Evolutionary conservation across 2,329 filamentous ascomycete species (phyloP).

Genomic region (Knoxdaviesia proteae): DNA sequence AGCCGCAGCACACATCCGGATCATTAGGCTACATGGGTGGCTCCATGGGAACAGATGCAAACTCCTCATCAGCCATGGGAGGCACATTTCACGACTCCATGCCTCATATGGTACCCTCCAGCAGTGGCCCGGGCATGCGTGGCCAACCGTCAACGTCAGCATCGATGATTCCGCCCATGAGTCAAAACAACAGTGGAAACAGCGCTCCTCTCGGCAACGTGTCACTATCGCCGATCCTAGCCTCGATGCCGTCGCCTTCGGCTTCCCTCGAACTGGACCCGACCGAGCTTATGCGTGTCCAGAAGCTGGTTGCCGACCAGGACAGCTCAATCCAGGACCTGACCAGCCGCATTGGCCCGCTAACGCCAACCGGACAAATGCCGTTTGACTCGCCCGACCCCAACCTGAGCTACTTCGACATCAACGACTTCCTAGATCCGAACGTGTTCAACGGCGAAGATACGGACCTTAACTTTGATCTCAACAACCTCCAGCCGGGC

Average conservation of each 20-base stretch:
- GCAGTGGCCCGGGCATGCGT: conserved; percentile 1
- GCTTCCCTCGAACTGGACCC: conserved; percentile 47
- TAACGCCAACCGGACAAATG: conserved; percentile 62
- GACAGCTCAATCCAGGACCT: conserved; percentile 57
- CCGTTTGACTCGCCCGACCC: conserved; percentile 38
- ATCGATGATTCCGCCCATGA: not conserved
- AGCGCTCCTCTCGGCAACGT: not conserved
- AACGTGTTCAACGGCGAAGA: conserved; percentile 18
- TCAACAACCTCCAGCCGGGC: conserved; percentile 13
- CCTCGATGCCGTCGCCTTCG: conserved; percentile 27
- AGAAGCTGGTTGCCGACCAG: conserved; percentile 61
- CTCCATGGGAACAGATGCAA: conserved; percentile 9
- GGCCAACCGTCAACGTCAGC: not conserved
- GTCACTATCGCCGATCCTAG: conserved; percentile 26
- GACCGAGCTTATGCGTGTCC: conserved; percentile 57
- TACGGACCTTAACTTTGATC: conserved; percentile 28
- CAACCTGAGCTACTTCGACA: conserved; percentile 16
- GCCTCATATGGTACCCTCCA: not conserved
- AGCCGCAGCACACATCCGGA: not conserved
- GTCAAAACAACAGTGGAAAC: not conserved
- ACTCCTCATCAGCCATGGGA: conserved; percentile 12
- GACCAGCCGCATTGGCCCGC: conserved; percentile 51
- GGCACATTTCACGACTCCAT: conserved; percentile 2
- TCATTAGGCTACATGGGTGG: not conserved
- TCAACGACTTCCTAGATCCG: conserved; percentile 17